Percentiles rank a stretch among this genome's conserved stretches.
Evolutionary conservation across 192 early-diverging fungal species (phyloP).

Genomic region (Gaertneriomyces semiglobifer): DNA sequence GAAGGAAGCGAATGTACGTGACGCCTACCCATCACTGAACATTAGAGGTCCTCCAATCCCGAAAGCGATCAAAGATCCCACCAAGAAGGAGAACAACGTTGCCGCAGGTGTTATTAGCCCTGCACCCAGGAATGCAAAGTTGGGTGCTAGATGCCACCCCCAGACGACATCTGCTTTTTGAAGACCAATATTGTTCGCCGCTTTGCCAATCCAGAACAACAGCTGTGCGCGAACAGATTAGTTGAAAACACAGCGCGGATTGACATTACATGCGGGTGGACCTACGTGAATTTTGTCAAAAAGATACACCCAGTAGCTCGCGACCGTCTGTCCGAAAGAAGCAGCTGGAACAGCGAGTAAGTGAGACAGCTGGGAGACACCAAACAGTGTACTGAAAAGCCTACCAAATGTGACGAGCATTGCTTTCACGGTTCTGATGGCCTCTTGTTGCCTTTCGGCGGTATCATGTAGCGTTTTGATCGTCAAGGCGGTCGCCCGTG

Average conservation of each 20-base stretch:
- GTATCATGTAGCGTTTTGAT: conserved; percentile 55
- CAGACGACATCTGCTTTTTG: neutral
- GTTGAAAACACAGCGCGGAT: too few species aligned
- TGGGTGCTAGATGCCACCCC: neutral
- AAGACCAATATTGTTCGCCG: neutral
- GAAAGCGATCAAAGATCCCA: neutral
- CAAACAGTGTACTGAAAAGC: neutral
- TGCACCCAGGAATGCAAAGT: neutral
- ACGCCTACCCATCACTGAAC: neutral
- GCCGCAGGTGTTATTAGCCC: conserved; percentile 1
- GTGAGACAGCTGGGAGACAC: too few species aligned
- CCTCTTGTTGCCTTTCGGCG: conserved; percentile 32
- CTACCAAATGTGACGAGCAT: conserved; percentile 6
- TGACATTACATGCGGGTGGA: too few species aligned
- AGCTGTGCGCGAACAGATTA: neutral
- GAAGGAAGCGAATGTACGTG: neutral
- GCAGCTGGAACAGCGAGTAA: neutral
- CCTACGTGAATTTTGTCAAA: conserved; percentile 13
- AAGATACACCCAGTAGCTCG: conserved; percentile 4
- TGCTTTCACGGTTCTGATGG: neutral
- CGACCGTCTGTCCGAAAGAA: conserved; percentile 1
- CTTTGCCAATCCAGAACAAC: conserved; percentile 1
- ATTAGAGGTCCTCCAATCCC: neutral
- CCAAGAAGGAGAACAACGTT: neutral
- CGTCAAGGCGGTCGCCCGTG: conserved; percentile 73